These are phyloP conservation scores for Coniochaeta hoffmannii DNA, from an alignment of 2,329 filamentous ascomycete species.

Conservation along the genomic window DNA sequence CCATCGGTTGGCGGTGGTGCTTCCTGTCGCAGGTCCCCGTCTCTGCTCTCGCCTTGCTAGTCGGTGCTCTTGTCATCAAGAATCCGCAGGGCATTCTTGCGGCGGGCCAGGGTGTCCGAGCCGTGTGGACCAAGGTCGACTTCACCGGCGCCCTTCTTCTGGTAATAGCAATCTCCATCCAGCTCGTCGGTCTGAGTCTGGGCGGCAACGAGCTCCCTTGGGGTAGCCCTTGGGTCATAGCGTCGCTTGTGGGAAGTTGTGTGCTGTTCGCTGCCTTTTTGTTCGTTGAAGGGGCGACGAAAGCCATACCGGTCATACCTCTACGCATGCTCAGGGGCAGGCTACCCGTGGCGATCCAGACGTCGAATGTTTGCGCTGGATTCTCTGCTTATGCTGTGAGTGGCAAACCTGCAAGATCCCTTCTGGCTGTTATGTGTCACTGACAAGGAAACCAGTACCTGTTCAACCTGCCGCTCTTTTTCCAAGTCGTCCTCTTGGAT, in stretches of 20 bases:
- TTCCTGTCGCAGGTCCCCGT: constrained; percentile 57
- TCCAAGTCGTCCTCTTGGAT: constrained; percentile 58
- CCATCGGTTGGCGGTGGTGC: constrained; percentile 61
- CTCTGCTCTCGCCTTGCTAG: constrained; percentile 43
- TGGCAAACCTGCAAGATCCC: constrained; percentile 4
- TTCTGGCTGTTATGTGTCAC: neutral
- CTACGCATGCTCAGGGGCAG: constrained; percentile 48
- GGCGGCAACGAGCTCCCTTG: constrained; percentile 50
- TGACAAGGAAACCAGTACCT: constrained; percentile 37
- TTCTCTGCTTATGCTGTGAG: constrained; percentile 55
- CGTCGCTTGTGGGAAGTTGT: constrained; percentile 33
- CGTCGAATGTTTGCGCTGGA: constrained; percentile 53
- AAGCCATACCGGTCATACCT: constrained; percentile 46
- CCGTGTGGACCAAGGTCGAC: constrained; percentile 49
- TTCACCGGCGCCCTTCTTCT: constrained; percentile 49
- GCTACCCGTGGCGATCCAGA: constrained; percentile 45
- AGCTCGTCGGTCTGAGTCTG: constrained; percentile 47
- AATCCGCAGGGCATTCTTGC: constrained; percentile 29
- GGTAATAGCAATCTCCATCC: constrained; percentile 48
- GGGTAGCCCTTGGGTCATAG: constrained; percentile 39
- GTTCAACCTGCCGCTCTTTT: constrained; percentile 65
- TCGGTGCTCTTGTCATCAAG: constrained; percentile 45
- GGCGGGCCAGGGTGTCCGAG: constrained; percentile 19
- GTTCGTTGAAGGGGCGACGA: constrained; percentile 38
- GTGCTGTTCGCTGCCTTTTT: constrained; percentile 37